Base-by-base conservation (phyloP, 208 protist genomes). In the Acanthamoeba sp. region DNA sequence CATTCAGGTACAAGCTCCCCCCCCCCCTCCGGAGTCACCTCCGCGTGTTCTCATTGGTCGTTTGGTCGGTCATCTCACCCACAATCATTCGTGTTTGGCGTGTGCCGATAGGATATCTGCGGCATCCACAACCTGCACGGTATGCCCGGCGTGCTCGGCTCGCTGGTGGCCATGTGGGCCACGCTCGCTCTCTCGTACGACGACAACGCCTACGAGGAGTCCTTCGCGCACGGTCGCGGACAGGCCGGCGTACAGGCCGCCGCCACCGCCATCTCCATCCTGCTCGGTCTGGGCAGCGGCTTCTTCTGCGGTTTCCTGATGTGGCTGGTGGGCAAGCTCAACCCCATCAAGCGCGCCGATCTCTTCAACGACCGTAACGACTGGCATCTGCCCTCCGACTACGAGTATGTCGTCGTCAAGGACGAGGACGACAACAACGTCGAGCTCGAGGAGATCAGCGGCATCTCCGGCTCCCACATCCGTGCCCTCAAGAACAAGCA, bases 121-220 rank as follows among this genome's bases (percentile, higher is more conserved):
- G 94, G 94, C 18, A 69, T 95, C 36, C 89, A 80, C 69, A 94
- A 95, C 71, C 50, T 95, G 55, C 94, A 95, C 50, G 50, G 85
- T 62, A 93, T 95, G 57, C 94, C 94, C 48, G 91, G 94, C n/a
- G 40, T 94, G 20, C 34, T 94, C 18, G 78, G 78, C 36, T 57
- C 78, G 20, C 0, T 57, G 20, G 42, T 87, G n/a, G 38, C 78
- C 78, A 59, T 57, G 20, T 87, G 42, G 38, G 42, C 38, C 9
- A 59, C 78, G 7, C 48, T 57, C 27, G 42, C 20, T 34, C 78
- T 87, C 78, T 87, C 78, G 5, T 87, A 87, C 42, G 48, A 87
- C 42, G 24, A 12, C 38, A 87, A 45, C 32, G 38, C 12, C 14
- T 48, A 87, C n/a, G 78, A 87, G 38, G 22, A 87, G 16, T 4